Evolutionary conservation across 495 filamentous ascomycete species (phyloP), one percentile per base, ranked within the genome.

Genomic region (Mycothermus thermophilus): DNA sequence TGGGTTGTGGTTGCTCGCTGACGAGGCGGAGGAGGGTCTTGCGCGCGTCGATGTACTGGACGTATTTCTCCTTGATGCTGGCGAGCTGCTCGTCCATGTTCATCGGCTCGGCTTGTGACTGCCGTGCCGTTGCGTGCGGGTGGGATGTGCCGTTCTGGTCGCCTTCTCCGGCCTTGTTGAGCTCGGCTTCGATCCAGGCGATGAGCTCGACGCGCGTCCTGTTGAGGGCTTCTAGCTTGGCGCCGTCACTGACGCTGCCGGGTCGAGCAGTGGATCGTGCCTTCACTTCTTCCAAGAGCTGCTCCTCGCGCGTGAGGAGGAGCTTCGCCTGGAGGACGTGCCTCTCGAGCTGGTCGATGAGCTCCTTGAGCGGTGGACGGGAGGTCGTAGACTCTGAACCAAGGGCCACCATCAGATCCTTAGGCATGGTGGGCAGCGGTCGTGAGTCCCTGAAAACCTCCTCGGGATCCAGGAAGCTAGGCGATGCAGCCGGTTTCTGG

Each of bases 181-280:
- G 57, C 40, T 79, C 77, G 9, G 64, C 59, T 49, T 84, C 78
- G 15, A 84, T 77, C 79, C 79, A 84, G 42, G 66, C 64, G 25
- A 83, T 77, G 35, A 84, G 56, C 32, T 74, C 75, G 46, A 72
- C 67, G 16, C 79, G 63, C 3, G 74, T 74, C n/a, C 43, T 48
- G 15, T 57, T 60, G 24, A 66, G 44, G 10, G 74, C 75, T 37
- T 62, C 67, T 21, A 63, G 37, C 23, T 63, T 64, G 3, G 61
- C 52, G 39, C 49, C 42, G 2, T 52, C 46, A 13, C 54, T 45
- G 23, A 63, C 31, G 17, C 19, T 42, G 11, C 48, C 48, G 18
- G 55, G 52, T 2, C 45, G 40, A 28, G 46, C 44, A 11, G 52
- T 40, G 9, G 46, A 52, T 5, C 52, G 54, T 16, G 60, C 52